phyloP scores from a whole-genome alignment of 345 rosid genomes.

The Eutrema yunnanense region DNA sequence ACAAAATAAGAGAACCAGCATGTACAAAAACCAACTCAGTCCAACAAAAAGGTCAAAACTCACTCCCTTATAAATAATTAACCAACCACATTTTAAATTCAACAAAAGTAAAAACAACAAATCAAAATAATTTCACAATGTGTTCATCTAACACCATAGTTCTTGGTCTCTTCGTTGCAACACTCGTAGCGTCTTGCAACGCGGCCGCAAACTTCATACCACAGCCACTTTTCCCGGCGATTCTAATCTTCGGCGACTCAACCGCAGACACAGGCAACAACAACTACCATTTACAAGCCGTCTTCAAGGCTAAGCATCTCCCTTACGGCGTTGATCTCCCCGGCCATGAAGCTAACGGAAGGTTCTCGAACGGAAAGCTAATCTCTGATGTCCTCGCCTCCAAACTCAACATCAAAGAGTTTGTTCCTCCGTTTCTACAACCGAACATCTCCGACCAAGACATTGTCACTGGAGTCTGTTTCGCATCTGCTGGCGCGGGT shows the following conservation, averaged over 20 bases:
- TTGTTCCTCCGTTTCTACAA: constrained; percentile 24
- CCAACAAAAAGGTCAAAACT: neutral
- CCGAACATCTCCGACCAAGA: constrained; percentile 24
- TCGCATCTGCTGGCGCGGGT: constrained; percentile 16
- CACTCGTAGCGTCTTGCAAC: neutral
- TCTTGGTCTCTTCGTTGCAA: constrained; percentile 8
- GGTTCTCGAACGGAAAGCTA: constrained; percentile 25
- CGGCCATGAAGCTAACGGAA: constrained; percentile 20
- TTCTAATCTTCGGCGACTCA: constrained; percentile 19
- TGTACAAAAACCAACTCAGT: neutral
- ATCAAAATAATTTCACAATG: neutral
- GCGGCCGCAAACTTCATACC: neutral
- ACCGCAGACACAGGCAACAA: constrained; percentile 23
- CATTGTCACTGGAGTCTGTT: constrained; percentile 21
- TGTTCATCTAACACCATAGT: neutral
- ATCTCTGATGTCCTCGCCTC: constrained; percentile 12
- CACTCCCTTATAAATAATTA: neutral
- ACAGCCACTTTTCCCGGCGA: constrained; percentile 4
- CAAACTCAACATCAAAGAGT: constrained; percentile 19
- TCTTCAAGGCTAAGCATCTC: constrained; percentile 11
- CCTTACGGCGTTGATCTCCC: constrained; percentile 26
- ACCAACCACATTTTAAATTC: neutral
- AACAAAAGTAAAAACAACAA: neutral
- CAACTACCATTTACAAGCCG: constrained; percentile 2
- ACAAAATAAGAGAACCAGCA: neutral